Conservation (phyloP, 164 flowering plant genomes). For the Annona cherimola region DNA sequence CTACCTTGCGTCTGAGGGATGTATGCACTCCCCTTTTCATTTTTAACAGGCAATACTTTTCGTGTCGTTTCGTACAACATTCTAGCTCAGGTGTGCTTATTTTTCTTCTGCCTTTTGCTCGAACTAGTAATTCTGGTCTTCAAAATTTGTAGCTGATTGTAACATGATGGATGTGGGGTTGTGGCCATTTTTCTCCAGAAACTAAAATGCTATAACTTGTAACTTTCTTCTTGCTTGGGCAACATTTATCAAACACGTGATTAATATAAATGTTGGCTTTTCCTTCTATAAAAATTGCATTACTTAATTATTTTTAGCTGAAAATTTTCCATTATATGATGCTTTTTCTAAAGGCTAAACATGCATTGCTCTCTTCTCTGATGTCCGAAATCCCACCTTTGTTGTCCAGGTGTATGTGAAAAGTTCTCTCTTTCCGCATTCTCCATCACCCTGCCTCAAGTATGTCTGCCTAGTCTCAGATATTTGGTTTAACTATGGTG, state of each 20-base stretch:
- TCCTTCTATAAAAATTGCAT: too few relatives aligned
- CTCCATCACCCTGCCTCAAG: constrained; percentile 83
- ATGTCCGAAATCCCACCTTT: not conserved
- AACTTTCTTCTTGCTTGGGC: too few relatives aligned
- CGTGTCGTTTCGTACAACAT: constrained; percentile 83
- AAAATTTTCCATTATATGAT: too few relatives aligned
- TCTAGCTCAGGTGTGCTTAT: constrained; percentile 72
- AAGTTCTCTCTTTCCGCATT: constrained; percentile 76
- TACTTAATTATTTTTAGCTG: too few relatives aligned
- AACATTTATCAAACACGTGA: too few relatives aligned
- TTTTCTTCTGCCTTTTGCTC: not conserved
- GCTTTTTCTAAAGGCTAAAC: not conserved
- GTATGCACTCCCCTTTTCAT: not conserved
- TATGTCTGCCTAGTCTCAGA: constrained; percentile 13
- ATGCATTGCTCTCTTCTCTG: not conserved
- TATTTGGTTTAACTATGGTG: not conserved
- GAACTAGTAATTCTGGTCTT: not conserved
- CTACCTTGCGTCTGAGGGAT: not conserved
- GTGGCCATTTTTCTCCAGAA: too few relatives aligned
- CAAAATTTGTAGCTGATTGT: not conserved
- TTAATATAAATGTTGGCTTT: too few relatives aligned
- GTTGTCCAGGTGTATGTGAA: constrained; percentile 73
- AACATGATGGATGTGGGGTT: too few relatives aligned
- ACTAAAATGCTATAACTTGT: too few relatives aligned
- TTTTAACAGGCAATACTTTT: constrained; percentile 52